These are phyloP conservation scores for Malus sylvestris DNA, from an alignment of 306 rosid genomes.

Conservation along the genomic window DNA sequence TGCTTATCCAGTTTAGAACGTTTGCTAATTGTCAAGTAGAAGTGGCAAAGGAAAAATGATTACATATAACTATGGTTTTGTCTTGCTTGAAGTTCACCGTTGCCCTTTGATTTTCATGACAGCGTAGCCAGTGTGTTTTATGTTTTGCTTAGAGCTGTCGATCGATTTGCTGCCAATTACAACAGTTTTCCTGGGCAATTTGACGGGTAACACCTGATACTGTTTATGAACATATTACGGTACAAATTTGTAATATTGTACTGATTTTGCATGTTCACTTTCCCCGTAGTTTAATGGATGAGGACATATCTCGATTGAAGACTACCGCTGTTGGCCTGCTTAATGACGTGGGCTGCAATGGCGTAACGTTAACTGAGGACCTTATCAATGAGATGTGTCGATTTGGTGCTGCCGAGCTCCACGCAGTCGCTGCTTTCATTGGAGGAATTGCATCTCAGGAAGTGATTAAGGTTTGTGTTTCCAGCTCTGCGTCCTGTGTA, in stretches of 20 bases:
- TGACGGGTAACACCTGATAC: constrained; percentile 52
- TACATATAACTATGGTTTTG: not conserved
- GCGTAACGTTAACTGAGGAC: constrained; percentile 75
- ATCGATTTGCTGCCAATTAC: constrained; percentile 90
- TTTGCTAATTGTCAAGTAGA: not conserved
- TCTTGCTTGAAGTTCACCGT: constrained; percentile 20
- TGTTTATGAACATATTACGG: not conserved
- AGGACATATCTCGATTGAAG: constrained; percentile 86
- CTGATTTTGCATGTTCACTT: constrained; percentile 14
- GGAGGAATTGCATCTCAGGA: constrained; percentile 98
- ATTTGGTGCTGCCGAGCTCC: constrained; percentile 94
- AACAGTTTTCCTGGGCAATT: constrained; percentile 91
- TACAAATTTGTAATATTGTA: not conserved
- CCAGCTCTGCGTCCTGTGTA: not conserved
- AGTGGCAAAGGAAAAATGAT: not conserved
- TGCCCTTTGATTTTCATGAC: constrained; percentile 25
- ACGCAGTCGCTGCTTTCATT: constrained; percentile 82
- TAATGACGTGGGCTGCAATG: constrained; percentile 83
- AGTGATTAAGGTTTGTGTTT: constrained; percentile 74
- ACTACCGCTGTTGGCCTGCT: constrained; percentile 76
- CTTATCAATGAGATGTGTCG: constrained; percentile 97
- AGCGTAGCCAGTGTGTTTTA: constrained; percentile 81
- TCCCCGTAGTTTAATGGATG: constrained; percentile 71
- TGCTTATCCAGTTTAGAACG: not conserved
- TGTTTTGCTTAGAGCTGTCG: constrained; percentile 89